Evolutionary conservation across 352 stramenopile species (phyloP), one percentile per base, ranked within the genome.

Genomic region (Pythium volutum): DNA sequence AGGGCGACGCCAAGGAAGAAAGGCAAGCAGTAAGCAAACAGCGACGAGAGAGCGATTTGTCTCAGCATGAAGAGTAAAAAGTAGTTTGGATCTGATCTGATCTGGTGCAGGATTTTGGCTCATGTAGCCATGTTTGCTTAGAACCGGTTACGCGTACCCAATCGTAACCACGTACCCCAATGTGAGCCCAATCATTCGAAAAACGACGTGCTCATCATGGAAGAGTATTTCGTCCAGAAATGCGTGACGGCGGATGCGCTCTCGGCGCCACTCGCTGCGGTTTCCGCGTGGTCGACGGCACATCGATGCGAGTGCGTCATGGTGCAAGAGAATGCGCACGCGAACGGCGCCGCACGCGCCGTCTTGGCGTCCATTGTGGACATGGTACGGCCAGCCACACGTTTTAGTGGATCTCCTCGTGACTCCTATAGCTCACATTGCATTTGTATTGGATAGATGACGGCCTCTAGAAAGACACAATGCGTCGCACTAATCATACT

Each of bases 141-240:
- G 29, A 54, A 22, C 18, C 47, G 47, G 47, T 23, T 41, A 54
- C 47, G 27, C 26, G 7, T 27, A 27, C 18, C 16, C 8, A 12
- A 42, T n/a, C 4, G 20, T 47, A 47, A 26, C 41, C 16, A 18
- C 20, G 41, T 22, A 36, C 22, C 9, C 23, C 45, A 29, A 34
- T 38, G 15, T 18, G 6, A 34, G 23, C 43, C 43, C 7, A 27
- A 29, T 16, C 36, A 34, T 6, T 49, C 3, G n/a, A 26, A 52
- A 22, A 52, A 22, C 39, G 7, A 18, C 7, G 43, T 6, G 15
- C n/a, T n/a, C n/a, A 31, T 36, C 9, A 90, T 90, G 81, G 78
- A 90, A 56, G 69, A 84, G 57, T 88, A 73, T 47, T 82, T 90
- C 53, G 48, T 71, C 53, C 76, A 87, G 33, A 84, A 77, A 60